These are phyloP conservation scores for Acacia concinna DNA, from an alignment of 331 rosid species.

Conservation along the genomic window DNA sequence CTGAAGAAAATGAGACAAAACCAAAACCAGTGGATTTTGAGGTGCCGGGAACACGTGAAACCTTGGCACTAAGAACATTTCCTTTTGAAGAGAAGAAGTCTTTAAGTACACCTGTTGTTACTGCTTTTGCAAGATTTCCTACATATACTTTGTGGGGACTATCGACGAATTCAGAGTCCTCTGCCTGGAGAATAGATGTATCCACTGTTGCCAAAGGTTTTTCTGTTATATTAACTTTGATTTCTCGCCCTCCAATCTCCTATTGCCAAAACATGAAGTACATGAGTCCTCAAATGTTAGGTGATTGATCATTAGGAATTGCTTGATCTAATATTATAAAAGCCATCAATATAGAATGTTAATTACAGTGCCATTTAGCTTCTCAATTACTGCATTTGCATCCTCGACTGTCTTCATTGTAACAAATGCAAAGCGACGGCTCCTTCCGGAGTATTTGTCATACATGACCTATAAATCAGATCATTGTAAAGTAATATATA, in stretches of 20 bases:
- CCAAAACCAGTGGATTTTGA: slow-evolving; percentile 87
- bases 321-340: background rate
- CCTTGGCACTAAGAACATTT: slow-evolving; percentile 82
- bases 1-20: slow-evolving; percentile 79
- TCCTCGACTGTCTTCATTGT: slow-evolving; percentile 78
- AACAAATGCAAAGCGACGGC: slow-evolving; percentile 92
- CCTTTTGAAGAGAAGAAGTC: slow-evolving; percentile 73
- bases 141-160: slow-evolving; percentile 91
- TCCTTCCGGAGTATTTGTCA: slow-evolving; percentile 87
- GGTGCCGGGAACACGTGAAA: slow-evolving; percentile 92
- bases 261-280: slow-evolving; percentile 37
- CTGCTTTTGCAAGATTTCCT: slow-evolving; percentile 84
- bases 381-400: slow-evolving; percentile 74
- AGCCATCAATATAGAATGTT: background rate
- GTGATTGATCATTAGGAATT: background rate
- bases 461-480: slow-evolving; percentile 71
- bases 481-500: background rate
- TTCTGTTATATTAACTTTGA: slow-evolving; percentile 86
- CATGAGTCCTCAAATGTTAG: slow-evolving; percentile 3
- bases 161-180: slow-evolving; percentile 72
- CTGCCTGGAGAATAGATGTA: slow-evolving; percentile 51
- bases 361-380: slow-evolving; percentile 80
- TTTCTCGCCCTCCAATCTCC: slow-evolving; percentile 81
- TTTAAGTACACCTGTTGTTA: slow-evolving; percentile 66
- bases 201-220: slow-evolving; percentile 62